A percentile compares a stretch with the other conserved stretches of the same genome.
Conservation (phyloP, 1,284 basidiomycete genomes). For the Irpex rosettiformis region DNA sequence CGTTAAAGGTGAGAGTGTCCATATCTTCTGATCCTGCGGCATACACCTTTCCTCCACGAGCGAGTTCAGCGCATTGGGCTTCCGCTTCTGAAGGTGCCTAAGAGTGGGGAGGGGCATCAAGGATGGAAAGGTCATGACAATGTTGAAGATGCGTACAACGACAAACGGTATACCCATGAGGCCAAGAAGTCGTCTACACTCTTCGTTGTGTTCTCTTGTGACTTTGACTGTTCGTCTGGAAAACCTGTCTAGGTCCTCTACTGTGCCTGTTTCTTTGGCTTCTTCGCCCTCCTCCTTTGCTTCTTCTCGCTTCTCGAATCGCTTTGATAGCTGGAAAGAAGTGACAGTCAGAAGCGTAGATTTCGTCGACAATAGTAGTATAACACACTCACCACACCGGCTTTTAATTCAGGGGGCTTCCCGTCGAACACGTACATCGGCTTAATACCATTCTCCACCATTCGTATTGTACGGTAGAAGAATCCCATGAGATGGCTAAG, state of each 20-base stretch:
- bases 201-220: constrained; percentile 95
- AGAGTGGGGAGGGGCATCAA: background rate
- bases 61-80: constrained; percentile 97
- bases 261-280: constrained; percentile 92
- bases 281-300: constrained; percentile 95
- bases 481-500: constrained; percentile 93
- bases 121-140: background rate
- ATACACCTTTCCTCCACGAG: constrained; percentile 94
- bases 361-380: background rate
- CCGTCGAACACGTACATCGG: constrained; percentile 99
- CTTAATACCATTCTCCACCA: constrained; percentile 99
- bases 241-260: constrained; percentile 91
- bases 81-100: constrained; percentile 98
- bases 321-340: constrained; percentile 77
- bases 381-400: constrained; percentile 77
- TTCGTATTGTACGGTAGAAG: constrained; percentile 96
- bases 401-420: constrained; percentile 96
- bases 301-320: constrained; percentile 87
- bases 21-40: constrained; percentile 99
- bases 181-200: constrained; percentile 83
- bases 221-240: constrained; percentile 92
- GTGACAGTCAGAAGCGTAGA: background rate
- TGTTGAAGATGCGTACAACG: constrained; percentile 56
- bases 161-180: constrained; percentile 98
- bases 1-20: constrained; percentile 96